Conservation (phyloP, 2,329 filamentous ascomycete genomes). For the Falciphora oryzae region DNA sequence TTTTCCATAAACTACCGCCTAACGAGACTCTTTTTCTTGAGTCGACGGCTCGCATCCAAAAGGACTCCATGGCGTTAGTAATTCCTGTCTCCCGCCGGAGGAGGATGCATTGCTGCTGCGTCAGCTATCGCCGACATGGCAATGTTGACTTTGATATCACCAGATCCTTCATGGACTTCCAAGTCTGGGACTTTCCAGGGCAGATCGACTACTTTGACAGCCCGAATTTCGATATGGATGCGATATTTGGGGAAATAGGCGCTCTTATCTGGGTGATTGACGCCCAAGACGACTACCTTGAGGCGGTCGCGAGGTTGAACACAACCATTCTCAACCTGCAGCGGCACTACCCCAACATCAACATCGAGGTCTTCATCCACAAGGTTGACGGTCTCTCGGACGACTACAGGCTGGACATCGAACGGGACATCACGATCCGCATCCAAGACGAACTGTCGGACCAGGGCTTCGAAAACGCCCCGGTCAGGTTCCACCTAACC, state of each 20-base stretch:
- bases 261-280: conserved; percentile 98
- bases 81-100: not conserved
- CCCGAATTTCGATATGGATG: conserved; percentile 81
- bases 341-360: conserved; percentile 84
- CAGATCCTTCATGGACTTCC: conserved; percentile 98
- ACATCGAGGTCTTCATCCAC: conserved; percentile 98
- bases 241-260: conserved; percentile 90
- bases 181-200: conserved; percentile 95
- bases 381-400: conserved; percentile 97
- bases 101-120: not conserved
- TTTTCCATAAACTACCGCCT: conserved; percentile 97
- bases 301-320: conserved; percentile 82
- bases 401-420: conserved; percentile 93
- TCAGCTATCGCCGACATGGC: conserved; percentile 2
- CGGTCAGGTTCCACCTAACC: conserved; percentile 91
- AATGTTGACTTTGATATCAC: not conserved
- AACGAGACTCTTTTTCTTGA: conserved; percentile 95
- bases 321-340: conserved; percentile 85
- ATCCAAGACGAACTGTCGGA: conserved; percentile 96
- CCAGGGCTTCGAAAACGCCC: conserved; percentile 85
- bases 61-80: conserved; percentile 86
- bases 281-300: conserved; percentile 94
- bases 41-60: conserved; percentile 89
- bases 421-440: conserved; percentile 91
- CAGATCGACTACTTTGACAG: conserved; percentile 88